phyloP scores from a whole-genome alignment of 2,329 filamentous ascomycete species.

The Curvularia lunata region DNA sequence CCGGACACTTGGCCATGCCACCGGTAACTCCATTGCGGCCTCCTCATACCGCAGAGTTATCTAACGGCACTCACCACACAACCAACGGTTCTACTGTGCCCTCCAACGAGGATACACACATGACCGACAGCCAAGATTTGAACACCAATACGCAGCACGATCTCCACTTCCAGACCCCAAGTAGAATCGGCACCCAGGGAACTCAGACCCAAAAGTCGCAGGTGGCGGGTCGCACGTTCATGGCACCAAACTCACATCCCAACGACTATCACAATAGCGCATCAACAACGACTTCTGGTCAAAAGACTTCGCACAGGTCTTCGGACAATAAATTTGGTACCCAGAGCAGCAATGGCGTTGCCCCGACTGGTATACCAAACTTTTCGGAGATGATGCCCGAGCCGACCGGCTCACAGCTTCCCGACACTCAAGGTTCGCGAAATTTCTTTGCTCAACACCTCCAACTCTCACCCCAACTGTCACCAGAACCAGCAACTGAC shows the following conservation, averaged over 20 bases:
- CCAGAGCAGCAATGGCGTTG: slow-evolving; percentile 71
- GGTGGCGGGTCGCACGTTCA: slow-evolving; percentile 65
- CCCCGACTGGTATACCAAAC: slow-evolving; percentile 60
- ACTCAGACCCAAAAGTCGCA: slow-evolving; percentile 65
- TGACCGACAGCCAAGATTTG: slow-evolving; percentile 53
- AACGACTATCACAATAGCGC: slow-evolving; percentile 80
- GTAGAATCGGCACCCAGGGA: slow-evolving; percentile 46
- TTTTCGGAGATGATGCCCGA: slow-evolving; percentile 59
- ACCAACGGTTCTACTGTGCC: slow-evolving; percentile 53
- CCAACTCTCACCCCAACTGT: slow-evolving; percentile 16
- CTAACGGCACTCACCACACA: slow-evolving; percentile 61
- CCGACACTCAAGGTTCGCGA: slow-evolving; percentile 66
- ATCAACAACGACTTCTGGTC: slow-evolving; percentile 83
- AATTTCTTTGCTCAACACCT: slow-evolving; percentile 26
- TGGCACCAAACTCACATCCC: slow-evolving; percentile 64
- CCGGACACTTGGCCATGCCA: slow-evolving; percentile 53
- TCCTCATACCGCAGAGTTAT: slow-evolving; percentile 59
- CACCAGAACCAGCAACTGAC: slow-evolving; percentile 25
- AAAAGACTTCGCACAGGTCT: slow-evolving; percentile 78
- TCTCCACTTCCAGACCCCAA: slow-evolving; percentile 43
- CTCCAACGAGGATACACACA: slow-evolving; percentile 53
- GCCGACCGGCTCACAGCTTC: slow-evolving; percentile 63
- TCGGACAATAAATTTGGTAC: slow-evolving; percentile 74
- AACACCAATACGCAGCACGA: slow-evolving; percentile 42
- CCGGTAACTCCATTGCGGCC: slow-evolving; percentile 53